Evolutionary conservation across 176 grass and related monocot species (phyloP).

Genomic region (Eremochloa ophiuroides): DNA sequence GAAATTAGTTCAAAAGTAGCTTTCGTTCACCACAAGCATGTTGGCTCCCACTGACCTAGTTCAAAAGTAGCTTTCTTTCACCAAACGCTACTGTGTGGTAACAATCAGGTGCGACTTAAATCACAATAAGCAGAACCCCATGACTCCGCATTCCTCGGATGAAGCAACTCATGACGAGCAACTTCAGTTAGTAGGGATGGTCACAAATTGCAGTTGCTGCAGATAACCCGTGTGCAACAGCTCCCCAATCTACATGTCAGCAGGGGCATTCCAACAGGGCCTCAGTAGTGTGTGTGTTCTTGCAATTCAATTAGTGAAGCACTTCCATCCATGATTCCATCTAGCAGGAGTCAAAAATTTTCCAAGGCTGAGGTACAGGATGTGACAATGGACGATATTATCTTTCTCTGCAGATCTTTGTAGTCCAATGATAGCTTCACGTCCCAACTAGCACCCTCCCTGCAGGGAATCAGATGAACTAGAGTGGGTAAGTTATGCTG

Average conservation of each 20-base stretch:
- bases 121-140: background rate
- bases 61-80: constrained; percentile 3
- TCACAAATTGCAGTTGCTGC: constrained; percentile 10
- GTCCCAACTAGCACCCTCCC: constrained; percentile 62
- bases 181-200: background rate
- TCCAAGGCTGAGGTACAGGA: constrained; percentile 57
- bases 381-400: constrained; percentile 59
- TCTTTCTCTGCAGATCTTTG: constrained; percentile 65
- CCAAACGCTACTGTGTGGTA: background rate
- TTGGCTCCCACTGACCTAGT: constrained; percentile 24
- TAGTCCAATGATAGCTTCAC: constrained; percentile 61
- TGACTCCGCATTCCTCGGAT: background rate
- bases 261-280: background rate
- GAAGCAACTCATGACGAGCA: background rate
- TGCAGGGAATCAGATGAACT: constrained; percentile 25
- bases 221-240: constrained; percentile 15
- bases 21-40: background rate
- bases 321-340: constrained; percentile 7
- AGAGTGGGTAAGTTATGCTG: background rate
- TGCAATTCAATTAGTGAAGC: background rate
- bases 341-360: constrained; percentile 27
- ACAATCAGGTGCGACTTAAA: constrained; percentile 14
- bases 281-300: background rate
- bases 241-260: background rate
- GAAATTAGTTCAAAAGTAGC: background rate